phyloP scores from a whole-genome alignment of 2,329 filamentous ascomycete genomes.

The Stagonosporopsis chrysanthemi region DNA sequence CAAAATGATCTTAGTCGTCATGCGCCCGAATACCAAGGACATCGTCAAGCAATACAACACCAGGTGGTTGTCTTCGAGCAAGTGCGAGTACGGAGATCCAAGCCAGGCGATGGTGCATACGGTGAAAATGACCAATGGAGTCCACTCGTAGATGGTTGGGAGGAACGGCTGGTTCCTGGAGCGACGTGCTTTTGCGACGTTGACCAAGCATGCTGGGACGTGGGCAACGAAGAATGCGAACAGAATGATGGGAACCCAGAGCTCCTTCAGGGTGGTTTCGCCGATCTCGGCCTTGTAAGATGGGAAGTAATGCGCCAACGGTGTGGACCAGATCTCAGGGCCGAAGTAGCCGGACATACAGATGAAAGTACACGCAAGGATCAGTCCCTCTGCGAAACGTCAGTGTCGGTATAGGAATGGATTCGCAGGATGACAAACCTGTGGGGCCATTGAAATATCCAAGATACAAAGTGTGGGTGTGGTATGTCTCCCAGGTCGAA shows the following conservation, averaged over 20 bases:
- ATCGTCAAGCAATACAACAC: constrained; percentile 92
- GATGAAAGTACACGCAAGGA: constrained; percentile 89
- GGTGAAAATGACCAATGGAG: constrained; percentile 85
- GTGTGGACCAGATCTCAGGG: constrained; percentile 83
- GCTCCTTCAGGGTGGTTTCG: constrained; percentile 79
- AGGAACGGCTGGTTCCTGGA: constrained; percentile 75
- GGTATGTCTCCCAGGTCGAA: constrained; percentile 99
- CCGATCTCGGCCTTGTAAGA: constrained; percentile 63
- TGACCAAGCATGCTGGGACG: constrained; percentile 86
- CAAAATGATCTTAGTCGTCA: constrained; percentile 99
- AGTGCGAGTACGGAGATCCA: constrained; percentile 83
- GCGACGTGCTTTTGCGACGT: constrained; percentile 80
- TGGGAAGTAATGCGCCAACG: constrained; percentile 65
- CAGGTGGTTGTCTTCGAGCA: constrained; percentile 85
- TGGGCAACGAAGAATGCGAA: constrained; percentile 64
- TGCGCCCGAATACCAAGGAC: constrained; percentile 95
- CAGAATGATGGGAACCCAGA: constrained; percentile 75
- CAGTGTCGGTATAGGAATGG: constrained; percentile 6
- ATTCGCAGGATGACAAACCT: constrained; percentile 37
- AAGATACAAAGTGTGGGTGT: constrained; percentile 95
- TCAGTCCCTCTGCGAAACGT: constrained; percentile 72
- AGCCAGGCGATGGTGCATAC: constrained; percentile 81
- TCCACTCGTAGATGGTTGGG: constrained; percentile 92
- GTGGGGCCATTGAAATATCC: constrained; percentile 97
- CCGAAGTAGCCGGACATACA: constrained; percentile 85